Percentiles rank a stretch among this genome's conserved stretches.
Conservation (phyloP, 2,329 filamentous ascomycete species). For the Sporothrix sp. region DNA sequence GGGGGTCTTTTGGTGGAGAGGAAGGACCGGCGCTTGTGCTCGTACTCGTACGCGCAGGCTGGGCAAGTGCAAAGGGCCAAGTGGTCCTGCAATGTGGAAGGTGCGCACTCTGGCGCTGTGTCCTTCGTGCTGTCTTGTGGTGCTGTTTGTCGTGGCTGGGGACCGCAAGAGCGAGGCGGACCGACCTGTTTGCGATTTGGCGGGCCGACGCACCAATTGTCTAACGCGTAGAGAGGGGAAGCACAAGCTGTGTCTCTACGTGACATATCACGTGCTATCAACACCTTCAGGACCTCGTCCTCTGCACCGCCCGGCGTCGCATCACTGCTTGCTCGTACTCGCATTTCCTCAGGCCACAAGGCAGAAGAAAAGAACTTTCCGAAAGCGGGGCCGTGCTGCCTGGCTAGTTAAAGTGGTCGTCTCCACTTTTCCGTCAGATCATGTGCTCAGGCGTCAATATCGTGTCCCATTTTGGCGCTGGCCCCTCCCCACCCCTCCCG, state of each 20-base stretch:
- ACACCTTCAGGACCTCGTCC: too few relatives aligned
- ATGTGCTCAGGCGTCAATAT: slow-evolving; percentile 22
- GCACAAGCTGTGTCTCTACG: too few relatives aligned
- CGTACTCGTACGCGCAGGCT: too few relatives aligned
- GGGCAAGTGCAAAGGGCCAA: too few relatives aligned
- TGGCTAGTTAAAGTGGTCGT: background rate
- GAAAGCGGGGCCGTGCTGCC: slow-evolving; percentile 4
- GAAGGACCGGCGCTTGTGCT: background rate
- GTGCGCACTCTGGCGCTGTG: too few relatives aligned
- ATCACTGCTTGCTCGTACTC: too few relatives aligned
- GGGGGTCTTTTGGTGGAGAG: too few relatives aligned
- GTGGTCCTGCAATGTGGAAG: too few relatives aligned
- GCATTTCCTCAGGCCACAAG: background rate
- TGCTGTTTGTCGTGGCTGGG: background rate
- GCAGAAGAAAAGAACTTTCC: background rate
- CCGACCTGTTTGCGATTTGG: slow-evolving; percentile 3
- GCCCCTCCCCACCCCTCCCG: slow-evolving; percentile 1
- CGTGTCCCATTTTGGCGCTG: slow-evolving; percentile 15
- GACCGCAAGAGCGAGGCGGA: background rate
- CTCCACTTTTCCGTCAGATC: slow-evolving; percentile 12
- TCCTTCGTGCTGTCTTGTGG: background rate
- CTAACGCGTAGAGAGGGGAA: slow-evolving; percentile 1
- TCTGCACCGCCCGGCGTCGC: too few relatives aligned
- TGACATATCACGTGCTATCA: too few relatives aligned
- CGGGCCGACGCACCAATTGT: background rate